Evolutionary conservation across 106 monocot genomes (phyloP), one percentile per base, ranked within the genome.

Genomic region (Ottelia alismoides): DNA sequence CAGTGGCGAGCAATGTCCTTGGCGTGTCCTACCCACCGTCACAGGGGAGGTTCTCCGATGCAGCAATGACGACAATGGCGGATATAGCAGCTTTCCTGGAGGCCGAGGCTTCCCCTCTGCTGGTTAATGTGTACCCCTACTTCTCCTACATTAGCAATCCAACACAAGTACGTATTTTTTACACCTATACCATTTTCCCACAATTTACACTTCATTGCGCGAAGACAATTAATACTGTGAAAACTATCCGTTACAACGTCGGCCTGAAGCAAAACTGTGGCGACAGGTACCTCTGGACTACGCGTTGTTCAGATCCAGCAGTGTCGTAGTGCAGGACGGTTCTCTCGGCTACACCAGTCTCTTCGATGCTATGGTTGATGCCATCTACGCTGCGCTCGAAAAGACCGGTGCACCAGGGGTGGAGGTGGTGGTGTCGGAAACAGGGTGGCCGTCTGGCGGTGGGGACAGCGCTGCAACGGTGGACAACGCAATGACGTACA

Each of bases 401-500:
- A 72, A 32, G 53, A 55, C 46, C 2, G 79, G 78, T 0, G 64
- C 27, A 0, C n/a, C 52, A 0, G 28, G 30, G 4, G 70, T 2
- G n/a, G n/a, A n/a, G n/a, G 25, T 79, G 11, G 71, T 72, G 21
- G 79, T 84, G 30, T 69, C 83, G 9, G 78, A 84, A 66, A 79
- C 56, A 27, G 72, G 79, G 19, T 85, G 84, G 84, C 84, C 84
- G 31, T 79, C 84, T 0, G 72, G 17, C 1, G 78, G 75, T 9
- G 46, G 56, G 25, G 84, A 75, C 0, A 20, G n/a, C 9, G 22
- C 45, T 7, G 51, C 77, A 10, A 69, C 65, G 12, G 19, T 19
- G 3, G 20, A 49, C 14, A 69, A 67, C 11, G 78, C 78, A 7
- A 47, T 25, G 32, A 74, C 63, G 0, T 79, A 79, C 32, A 79